These are phyloP conservation scores for Eutrema heterophyllum DNA, from an alignment of 345 rosid species.

Conservation along the genomic window DNA sequence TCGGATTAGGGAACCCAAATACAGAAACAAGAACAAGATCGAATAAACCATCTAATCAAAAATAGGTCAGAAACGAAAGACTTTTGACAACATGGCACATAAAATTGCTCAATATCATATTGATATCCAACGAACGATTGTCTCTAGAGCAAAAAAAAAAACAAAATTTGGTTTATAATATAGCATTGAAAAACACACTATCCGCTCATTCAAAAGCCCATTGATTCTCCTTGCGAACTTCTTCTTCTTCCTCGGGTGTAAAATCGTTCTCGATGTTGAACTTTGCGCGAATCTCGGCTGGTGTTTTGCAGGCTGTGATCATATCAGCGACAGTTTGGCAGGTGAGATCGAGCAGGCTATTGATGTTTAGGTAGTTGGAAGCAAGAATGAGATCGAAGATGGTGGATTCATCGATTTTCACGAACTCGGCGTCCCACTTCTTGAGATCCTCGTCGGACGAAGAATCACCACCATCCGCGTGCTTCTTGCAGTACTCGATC, in stretches of 20 bases:
- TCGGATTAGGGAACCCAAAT: not conserved
- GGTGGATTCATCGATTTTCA: constrained; percentile 45
- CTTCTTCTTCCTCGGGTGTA: constrained; percentile 53
- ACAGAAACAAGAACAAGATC: not conserved
- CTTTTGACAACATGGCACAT: not conserved
- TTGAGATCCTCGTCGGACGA: constrained; percentile 34
- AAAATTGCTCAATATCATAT: not conserved
- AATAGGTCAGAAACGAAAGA: not conserved
- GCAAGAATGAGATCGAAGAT: constrained; percentile 52
- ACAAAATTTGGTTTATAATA: not conserved
- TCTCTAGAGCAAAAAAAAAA: not conserved
- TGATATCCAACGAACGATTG: not conserved
- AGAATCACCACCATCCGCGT: constrained; percentile 30
- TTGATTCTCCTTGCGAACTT: constrained; percentile 46
- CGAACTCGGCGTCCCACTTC: constrained; percentile 57
- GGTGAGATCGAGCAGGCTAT: constrained; percentile 44
- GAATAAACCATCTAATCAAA: not conserved
- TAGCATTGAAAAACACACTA: too few relatives aligned
- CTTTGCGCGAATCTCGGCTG: constrained; percentile 46
- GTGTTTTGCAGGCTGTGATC: constrained; percentile 44
- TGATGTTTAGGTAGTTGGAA: constrained; percentile 52
- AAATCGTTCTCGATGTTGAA: constrained; percentile 55
- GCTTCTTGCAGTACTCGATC: constrained; percentile 63
- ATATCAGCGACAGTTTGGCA: constrained; percentile 56
- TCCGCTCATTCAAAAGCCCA: constrained; percentile 56